Percentiles rank a stretch among this genome's conserved stretches.
Evolutionary conservation across 768 basidiomycete genomes (phyloP).

Genomic region (Pisolithus albus): DNA sequence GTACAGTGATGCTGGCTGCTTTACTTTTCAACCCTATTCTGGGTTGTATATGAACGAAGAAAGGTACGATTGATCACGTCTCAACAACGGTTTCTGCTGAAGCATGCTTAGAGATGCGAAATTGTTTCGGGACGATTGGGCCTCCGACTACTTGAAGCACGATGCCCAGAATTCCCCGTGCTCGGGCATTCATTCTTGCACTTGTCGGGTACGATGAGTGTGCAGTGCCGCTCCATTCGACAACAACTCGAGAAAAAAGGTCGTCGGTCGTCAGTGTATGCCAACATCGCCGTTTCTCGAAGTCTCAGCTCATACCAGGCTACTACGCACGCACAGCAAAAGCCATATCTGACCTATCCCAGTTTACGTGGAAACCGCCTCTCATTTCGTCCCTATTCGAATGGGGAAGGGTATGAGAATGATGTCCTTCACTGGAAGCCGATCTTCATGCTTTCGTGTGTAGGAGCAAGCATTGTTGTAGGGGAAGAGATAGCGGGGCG

Average conservation of each 20-base stretch:
- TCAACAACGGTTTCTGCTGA: not conserved
- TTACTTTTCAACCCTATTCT: slow-evolving; percentile 57
- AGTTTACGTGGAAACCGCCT: slow-evolving; percentile 44
- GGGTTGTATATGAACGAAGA: slow-evolving; percentile 62
- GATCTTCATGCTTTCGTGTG: slow-evolving; percentile 1
- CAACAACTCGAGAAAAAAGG: slow-evolving; percentile 46
- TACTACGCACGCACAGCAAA: slow-evolving; percentile 55
- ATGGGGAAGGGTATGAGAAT: slow-evolving; percentile 51
- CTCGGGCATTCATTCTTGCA: not conserved
- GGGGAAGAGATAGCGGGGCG: slow-evolving; percentile 43
- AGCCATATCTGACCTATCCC: slow-evolving; percentile 46
- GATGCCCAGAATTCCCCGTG: slow-evolving; percentile 9
- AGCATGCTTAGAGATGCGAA: slow-evolving; percentile 41
- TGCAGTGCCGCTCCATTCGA: slow-evolving; percentile 56
- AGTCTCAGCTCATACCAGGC: slow-evolving; percentile 29
- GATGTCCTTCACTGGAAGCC: not conserved
- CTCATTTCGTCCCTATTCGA: slow-evolving; percentile 62
- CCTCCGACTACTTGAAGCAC: slow-evolving; percentile 59
- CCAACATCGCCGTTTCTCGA: not conserved
- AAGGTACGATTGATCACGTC: slow-evolving; percentile 27
- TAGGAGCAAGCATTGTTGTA: slow-evolving; percentile 59
- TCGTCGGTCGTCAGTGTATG: slow-evolving; percentile 42
- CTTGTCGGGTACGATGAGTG: slow-evolving; percentile 52
- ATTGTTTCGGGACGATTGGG: slow-evolving; percentile 53
- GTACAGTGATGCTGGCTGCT: slow-evolving; percentile 71